These are phyloP conservation scores for Tothia fuscella DNA, from an alignment of 2,329 filamentous ascomycete genomes.

Conservation along the genomic window DNA sequence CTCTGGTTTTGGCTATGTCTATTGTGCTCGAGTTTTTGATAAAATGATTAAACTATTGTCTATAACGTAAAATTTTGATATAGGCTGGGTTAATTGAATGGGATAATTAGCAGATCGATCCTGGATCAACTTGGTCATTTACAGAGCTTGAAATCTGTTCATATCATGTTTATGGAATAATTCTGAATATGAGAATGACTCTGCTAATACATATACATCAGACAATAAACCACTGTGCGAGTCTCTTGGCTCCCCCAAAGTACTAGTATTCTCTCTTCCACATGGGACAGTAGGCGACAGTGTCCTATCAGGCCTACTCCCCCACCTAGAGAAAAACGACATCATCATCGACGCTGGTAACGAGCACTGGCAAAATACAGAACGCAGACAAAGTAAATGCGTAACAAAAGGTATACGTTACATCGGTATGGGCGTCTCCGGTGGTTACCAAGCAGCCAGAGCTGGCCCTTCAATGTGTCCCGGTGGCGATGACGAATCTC, in stretches of 20 bases:
- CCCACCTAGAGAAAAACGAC: conserved; percentile 45
- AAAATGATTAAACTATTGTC: too few relatives aligned
- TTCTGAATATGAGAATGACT: too few relatives aligned
- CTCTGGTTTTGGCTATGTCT: too few relatives aligned
- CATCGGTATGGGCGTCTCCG: conserved; percentile 56
- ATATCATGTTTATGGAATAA: too few relatives aligned
- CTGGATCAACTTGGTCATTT: too few relatives aligned
- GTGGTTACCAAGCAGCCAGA: conserved; percentile 56
- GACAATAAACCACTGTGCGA: conserved; percentile 40
- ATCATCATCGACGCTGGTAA: conserved; percentile 60
- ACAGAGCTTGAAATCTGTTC: too few relatives aligned
- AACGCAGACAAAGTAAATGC: conserved; percentile 48
- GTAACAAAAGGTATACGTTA: conserved; percentile 48
- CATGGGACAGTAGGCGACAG: conserved; percentile 37
- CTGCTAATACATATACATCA: conserved; percentile 8
- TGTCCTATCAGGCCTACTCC: conserved; percentile 35
- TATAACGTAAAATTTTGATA: too few relatives aligned
- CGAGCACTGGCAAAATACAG: conserved; percentile 53
- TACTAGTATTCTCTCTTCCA: conserved; percentile 42
- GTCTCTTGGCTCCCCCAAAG: conserved; percentile 35
- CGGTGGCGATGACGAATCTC: conserved; percentile 44
- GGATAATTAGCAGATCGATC: too few relatives aligned
- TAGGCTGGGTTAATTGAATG: too few relatives aligned
- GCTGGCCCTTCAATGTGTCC: conserved; percentile 57
- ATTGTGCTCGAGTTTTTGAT: too few relatives aligned